Base-by-base conservation (phyloP, 2,329 filamentous ascomycete species). In the Dothidotthia symphoricarpi region DNA sequence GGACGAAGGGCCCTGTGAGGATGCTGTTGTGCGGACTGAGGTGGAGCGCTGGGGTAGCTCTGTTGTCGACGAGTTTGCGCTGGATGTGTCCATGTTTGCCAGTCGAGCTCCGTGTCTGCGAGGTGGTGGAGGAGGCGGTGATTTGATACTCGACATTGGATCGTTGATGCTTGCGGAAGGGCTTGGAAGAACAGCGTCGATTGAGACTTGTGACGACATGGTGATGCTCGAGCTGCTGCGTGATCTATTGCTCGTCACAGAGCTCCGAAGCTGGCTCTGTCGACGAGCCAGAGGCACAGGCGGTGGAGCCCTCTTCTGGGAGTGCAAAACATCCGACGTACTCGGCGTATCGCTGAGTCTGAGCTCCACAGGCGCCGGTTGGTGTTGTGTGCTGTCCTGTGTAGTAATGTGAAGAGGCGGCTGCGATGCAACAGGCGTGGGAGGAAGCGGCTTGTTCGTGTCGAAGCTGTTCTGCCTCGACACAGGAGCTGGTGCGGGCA, bases 401-500 rank as follows among this genome's bases (percentile, higher is more conserved):
- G 53, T 49, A 36, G 46, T 45, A 16, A 51, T 54, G 36, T 55
- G 50, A 3, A 47, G 35, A 6, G 44, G 31, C 24, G 50, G 48
- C 16, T 55, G 47, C 12, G 53, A 38, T 5, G 53, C 37, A 4
- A 53, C 45, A 10, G 78, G 77, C 3, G 76, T 70, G 1, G 74
- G 73, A 2, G 83, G 80, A 10, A 84, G 71, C 3, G 82, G 80
- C 52, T 84, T 85, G 60, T 81, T 80, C 17, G 78, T 61, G 49
- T 82, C 76, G 6, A 75, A 75, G 6, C 66, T 56, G 11, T 68
- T 43, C 59, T 41, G 53, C 39, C 41, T 51, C 31, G 38, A 50
- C 39, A 51, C 32, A 48, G 51, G 58, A 8, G 52, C 44, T 3
- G 56, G 49, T 30, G 49, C 44, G 13, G 46, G 47, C 24, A 45